Conservation (phyloP, 2,329 filamentous ascomycete species). For the Polychaeton citri region DNA sequence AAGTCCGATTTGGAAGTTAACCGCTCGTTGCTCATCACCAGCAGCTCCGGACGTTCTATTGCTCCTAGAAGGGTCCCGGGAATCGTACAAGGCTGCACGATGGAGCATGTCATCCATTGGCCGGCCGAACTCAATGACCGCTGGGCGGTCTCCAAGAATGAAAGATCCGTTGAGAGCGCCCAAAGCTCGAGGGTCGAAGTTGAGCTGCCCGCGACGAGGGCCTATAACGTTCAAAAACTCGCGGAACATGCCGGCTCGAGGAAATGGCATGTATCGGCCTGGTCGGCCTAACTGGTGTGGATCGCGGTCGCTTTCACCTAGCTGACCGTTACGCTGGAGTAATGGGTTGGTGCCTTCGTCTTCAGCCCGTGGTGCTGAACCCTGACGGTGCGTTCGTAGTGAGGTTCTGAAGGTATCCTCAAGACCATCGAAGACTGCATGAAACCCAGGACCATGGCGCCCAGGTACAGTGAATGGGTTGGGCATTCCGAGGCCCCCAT, state of each 20-base stretch:
- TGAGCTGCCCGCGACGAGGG: not conserved
- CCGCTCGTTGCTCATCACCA: conserved; percentile 49
- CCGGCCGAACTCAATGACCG: not conserved
- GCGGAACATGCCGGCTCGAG: not conserved
- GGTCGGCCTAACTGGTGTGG: not conserved
- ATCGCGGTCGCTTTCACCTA: not conserved
- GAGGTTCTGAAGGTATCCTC: not conserved
- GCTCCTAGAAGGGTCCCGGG: conserved; percentile 16
- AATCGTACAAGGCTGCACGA: not conserved
- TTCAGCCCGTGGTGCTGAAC: conserved; percentile 20
- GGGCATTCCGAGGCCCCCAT: not conserved
- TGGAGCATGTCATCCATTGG: not conserved
- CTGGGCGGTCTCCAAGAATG: not conserved
- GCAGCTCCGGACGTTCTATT: conserved; percentile 25
- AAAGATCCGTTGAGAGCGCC: not conserved
- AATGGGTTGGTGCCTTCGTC: conserved; percentile 84
- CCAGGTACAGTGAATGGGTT: not conserved
- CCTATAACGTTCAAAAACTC: not conserved
- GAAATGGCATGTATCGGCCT: not conserved
- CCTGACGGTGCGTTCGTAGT: not conserved
- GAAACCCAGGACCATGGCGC: not conserved
- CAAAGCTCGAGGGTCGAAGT: not conserved
- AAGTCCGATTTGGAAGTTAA: conserved; percentile 57
- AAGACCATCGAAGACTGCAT: not conserved
- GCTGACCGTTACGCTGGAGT: conserved; percentile 39